phyloP scores from a whole-genome alignment of 2,329 filamentous ascomycete species.

The Hortaea werneckii region DNA sequence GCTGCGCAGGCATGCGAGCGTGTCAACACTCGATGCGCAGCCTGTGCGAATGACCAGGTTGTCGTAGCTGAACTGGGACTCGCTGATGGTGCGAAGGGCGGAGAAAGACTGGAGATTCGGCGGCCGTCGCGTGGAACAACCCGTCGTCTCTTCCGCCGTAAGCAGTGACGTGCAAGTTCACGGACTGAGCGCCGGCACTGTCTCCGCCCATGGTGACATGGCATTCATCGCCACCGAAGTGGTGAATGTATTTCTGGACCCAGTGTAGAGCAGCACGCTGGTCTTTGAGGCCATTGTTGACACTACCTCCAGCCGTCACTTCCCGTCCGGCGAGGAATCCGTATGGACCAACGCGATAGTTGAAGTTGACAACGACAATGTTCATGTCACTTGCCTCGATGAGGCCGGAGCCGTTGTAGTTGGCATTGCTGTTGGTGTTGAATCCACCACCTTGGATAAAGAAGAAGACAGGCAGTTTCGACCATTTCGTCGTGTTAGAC shows the following conservation, averaged over 20 bases:
- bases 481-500: conserved; percentile 37
- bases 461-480: conserved; percentile 54
- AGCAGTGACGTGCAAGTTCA: conserved; percentile 53
- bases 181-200: conserved; percentile 56
- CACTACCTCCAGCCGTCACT: conserved; percentile 37
- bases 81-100: conserved; percentile 36
- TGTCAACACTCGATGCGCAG: conserved; percentile 32
- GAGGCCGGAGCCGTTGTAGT: conserved; percentile 53
- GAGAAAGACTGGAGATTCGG: conserved; percentile 46
- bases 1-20: conserved; percentile 40
- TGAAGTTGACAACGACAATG: conserved; percentile 62
- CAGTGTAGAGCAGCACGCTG: conserved; percentile 60
- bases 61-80: conserved; percentile 44
- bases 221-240: conserved; percentile 59
- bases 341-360: conserved; percentile 66
- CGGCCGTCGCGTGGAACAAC: conserved; percentile 44
- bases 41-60: conserved; percentile 40
- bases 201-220: conserved; percentile 61
- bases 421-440: conserved; percentile 36
- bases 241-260: conserved; percentile 54
- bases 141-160: conserved; percentile 38
- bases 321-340: conserved; percentile 59
- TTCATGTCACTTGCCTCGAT: conserved; percentile 47
- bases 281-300: conserved; percentile 62
- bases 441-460: conserved; percentile 42